A percentile compares a stretch with the other conserved stretches of the same genome.
Evolutionary conservation across 495 filamentous ascomycete species (phyloP).

Genomic region (Neurospora sp.): DNA sequence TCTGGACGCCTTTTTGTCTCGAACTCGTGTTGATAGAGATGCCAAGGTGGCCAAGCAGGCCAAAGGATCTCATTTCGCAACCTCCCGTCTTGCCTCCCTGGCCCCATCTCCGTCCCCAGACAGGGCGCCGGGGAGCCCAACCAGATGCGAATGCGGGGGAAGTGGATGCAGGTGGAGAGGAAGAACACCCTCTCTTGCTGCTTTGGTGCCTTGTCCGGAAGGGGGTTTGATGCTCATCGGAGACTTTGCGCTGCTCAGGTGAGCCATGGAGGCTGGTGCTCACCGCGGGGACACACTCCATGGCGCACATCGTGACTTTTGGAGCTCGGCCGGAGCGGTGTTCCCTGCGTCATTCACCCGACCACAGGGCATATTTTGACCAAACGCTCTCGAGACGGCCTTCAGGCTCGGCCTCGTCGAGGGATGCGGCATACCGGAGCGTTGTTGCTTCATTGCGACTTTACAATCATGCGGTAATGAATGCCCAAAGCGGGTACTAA

Average conservation of each 20-base stretch:
- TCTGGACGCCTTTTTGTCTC: neutral
- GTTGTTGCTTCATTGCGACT: neutral
- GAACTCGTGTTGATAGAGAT: neutral
- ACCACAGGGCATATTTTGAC: neutral
- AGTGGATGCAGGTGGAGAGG: conserved; percentile 17
- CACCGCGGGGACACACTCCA: neutral
- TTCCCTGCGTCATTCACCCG: neutral
- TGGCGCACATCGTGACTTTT: neutral
- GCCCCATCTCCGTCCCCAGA: neutral
- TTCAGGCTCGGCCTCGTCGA: neutral
- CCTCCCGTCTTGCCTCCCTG: neutral
- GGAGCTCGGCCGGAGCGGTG: neutral
- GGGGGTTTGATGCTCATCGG: neutral
- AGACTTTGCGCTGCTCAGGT: neutral
- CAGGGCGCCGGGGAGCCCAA: conserved; percentile 8
- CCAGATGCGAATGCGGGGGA: conserved; percentile 22
- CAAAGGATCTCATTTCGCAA: neutral
- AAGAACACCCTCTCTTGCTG: conserved; percentile 10
- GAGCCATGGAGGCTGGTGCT: neutral
- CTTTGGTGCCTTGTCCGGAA: neutral
- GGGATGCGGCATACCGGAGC: neutral
- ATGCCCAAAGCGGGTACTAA: neutral
- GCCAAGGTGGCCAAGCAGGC: neutral
- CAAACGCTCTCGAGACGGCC: neutral
- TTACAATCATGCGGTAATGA: neutral